A percentile compares a stretch with the other conserved stretches of the same genome.
phyloP scores from a whole-genome alignment of 495 filamentous ascomycete genomes.

The Penicillium mononematosum region DNA sequence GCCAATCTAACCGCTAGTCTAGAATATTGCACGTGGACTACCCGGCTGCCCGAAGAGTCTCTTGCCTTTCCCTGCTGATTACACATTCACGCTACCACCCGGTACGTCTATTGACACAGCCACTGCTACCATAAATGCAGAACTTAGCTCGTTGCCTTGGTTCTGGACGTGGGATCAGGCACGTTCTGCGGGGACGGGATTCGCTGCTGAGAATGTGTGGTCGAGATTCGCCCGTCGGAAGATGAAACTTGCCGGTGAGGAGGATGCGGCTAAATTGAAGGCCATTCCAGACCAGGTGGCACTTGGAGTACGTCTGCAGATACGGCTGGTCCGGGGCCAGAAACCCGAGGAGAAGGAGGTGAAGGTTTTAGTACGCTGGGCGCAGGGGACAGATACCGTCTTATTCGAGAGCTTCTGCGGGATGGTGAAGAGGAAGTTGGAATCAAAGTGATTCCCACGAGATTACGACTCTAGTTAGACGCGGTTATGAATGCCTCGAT shows the following conservation, averaged over 20 bases:
- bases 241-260: conserved; percentile 32
- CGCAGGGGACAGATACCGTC: conserved; percentile 68
- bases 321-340: conserved; percentile 31
- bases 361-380: conserved; percentile 63
- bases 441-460: conserved; percentile 12
- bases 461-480: background rate
- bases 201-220: conserved; percentile 68
- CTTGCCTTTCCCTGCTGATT: conserved; percentile 58
- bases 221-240: conserved; percentile 63
- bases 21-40: conserved; percentile 58
- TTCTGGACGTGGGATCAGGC: conserved; percentile 51
- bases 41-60: conserved; percentile 57
- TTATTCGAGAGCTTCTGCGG: conserved; percentile 90
- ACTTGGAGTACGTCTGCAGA: conserved; percentile 48
- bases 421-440: conserved; percentile 62
- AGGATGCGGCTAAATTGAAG: conserved; percentile 30
- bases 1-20: conserved; percentile 10
- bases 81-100: conserved; percentile 42
- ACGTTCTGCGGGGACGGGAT: conserved; percentile 49
- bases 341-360: conserved; percentile 24
- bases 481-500: background rate
- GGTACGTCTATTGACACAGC: conserved; percentile 29
- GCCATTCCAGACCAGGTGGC: conserved; percentile 25
- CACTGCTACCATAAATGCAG: conserved; percentile 35
- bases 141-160: conserved; percentile 47